These are phyloP conservation scores for Teratosphaeriaceae sp. DNA, from an alignment of 2,329 filamentous ascomycete genomes.

Conservation along the genomic window DNA sequence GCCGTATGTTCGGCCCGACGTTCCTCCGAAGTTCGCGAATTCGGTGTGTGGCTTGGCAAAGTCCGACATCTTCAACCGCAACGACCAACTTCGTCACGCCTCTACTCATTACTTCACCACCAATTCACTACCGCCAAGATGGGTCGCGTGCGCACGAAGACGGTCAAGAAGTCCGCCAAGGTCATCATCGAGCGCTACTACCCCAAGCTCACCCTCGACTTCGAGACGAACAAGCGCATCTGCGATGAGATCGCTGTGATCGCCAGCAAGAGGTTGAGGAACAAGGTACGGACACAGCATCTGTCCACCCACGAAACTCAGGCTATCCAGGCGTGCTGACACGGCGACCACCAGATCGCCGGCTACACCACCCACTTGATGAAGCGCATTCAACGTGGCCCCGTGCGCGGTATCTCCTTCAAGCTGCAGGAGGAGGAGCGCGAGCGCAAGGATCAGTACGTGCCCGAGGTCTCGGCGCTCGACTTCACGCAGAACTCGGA, in stretches of 20 bases:
- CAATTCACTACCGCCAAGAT: conserved; percentile 36
- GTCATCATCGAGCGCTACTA: conserved; percentile 98
- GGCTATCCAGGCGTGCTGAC: background rate
- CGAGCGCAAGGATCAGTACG: conserved; percentile 99
- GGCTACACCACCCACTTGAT: conserved; percentile 95
- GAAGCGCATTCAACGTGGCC: conserved; percentile 99
- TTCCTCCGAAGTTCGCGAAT: background rate
- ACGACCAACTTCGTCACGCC: background rate
- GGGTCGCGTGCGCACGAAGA: conserved; percentile 55
- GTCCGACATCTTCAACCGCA: background rate
- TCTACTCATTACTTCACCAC: background rate
- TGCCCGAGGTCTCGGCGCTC: conserved; percentile 96
- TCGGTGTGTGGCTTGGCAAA: background rate
- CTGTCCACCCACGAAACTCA: too few relatives aligned
- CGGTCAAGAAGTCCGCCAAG: conserved; percentile 87
- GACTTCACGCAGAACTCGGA: conserved; percentile 96
- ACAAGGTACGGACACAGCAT: conserved; percentile 71
- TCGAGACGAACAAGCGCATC: conserved; percentile 99
- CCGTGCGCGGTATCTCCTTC: conserved; percentile 99
- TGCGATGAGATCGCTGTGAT: conserved; percentile 99
- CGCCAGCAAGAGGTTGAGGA: conserved; percentile 96
- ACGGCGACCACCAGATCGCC: conserved; percentile 59
- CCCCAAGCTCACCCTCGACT: conserved; percentile 96
- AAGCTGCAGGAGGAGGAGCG: conserved; percentile 99
- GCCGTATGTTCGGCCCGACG: background rate